A percentile compares a stretch with the other conserved stretches of the same genome.
Conservation (phyloP, 257 asterid genomes). For the Fraxinus pennsylvanica region DNA sequence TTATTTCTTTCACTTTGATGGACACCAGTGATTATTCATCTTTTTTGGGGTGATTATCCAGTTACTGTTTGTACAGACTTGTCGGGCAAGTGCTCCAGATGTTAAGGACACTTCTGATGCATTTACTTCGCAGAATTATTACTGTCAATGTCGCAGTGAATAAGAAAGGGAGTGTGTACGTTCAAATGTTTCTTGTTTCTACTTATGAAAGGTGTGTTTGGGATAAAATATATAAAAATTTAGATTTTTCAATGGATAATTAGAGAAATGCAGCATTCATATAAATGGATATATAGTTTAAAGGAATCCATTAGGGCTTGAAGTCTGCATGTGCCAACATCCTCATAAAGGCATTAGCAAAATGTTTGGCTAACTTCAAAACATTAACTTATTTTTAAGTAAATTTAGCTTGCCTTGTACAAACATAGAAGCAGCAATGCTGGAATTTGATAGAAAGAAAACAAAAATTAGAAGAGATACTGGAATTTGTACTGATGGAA, state of each 20-base stretch:
- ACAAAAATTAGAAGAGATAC: not conserved
- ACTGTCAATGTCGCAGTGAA: not conserved
- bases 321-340: too few relatives aligned
- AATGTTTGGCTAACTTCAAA: too few relatives aligned
- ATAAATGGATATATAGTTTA: not conserved
- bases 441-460: not conserved
- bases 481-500: not conserved
- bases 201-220: not conserved
- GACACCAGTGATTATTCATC: constrained; percentile 23
- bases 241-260: not conserved
- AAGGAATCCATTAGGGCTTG: too few relatives aligned
- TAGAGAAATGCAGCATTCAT: too few relatives aligned
- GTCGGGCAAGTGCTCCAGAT: constrained; percentile 44
- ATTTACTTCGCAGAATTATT: not conserved
- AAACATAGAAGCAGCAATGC: too few relatives aligned
- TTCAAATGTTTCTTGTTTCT: constrained; percentile 2
- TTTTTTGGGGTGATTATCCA: constrained; percentile 27
- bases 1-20: constrained; percentile 23
- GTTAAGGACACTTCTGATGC: not conserved
- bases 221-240: not conserved
- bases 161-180: not conserved
- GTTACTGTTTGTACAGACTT: constrained; percentile 35
- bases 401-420: too few relatives aligned
- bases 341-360: too few relatives aligned
- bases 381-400: too few relatives aligned